phyloP scores from a whole-genome alignment of 2,329 filamentous ascomycete genomes.

The Microcera coccophila region DNA sequence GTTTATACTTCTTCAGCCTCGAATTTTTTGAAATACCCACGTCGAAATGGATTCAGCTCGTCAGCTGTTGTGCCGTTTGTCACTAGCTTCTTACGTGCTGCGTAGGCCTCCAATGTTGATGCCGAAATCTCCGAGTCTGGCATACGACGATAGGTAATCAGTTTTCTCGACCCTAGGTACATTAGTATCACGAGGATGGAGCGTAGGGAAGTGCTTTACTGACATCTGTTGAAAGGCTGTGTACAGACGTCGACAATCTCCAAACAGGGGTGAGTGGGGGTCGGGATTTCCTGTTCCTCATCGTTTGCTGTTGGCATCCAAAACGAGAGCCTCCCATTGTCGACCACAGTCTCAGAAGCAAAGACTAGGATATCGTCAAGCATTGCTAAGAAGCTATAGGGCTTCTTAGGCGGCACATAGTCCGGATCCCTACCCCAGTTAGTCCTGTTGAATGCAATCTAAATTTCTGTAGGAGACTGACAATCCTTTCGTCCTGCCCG shows the following conservation, averaged over 20 bases:
- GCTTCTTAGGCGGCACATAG: slow-evolving; percentile 83
- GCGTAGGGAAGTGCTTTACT: slow-evolving; percentile 20
- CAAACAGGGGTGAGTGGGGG: slow-evolving; percentile 73
- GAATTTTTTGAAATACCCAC: slow-evolving; percentile 56
- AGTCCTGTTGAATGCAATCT: slow-evolving; percentile 5
- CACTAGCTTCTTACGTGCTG: slow-evolving; percentile 27
- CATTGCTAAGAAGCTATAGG: slow-evolving; percentile 89
- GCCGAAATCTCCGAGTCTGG: slow-evolving; percentile 54
- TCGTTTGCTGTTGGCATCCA: slow-evolving; percentile 96
- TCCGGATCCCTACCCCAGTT: slow-evolving; percentile 43
- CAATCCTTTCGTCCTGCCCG: slow-evolving; percentile 67
- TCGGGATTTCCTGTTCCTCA: slow-evolving; percentile 68
- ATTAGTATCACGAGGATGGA: slow-evolving; percentile 9
- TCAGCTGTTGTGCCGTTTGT: slow-evolving; percentile 49
- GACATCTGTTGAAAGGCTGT: slow-evolving; percentile 87
- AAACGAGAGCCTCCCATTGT: slow-evolving; percentile 77
- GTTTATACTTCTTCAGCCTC: slow-evolving; percentile 33
- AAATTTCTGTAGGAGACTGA: slow-evolving; percentile 37
- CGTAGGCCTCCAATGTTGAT: slow-evolving; percentile 37
- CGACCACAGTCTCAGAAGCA: slow-evolving; percentile 69
- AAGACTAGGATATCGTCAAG: slow-evolving; percentile 87
- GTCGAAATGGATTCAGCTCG: slow-evolving; percentile 58
- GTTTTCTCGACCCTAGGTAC: slow-evolving; percentile 70
- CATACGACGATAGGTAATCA: slow-evolving; percentile 80
- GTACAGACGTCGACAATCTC: slow-evolving; percentile 72